These are phyloP conservation scores for Carnegiea gigantea DNA, from an alignment of 179 eudicot species.

Conservation along the genomic window DNA sequence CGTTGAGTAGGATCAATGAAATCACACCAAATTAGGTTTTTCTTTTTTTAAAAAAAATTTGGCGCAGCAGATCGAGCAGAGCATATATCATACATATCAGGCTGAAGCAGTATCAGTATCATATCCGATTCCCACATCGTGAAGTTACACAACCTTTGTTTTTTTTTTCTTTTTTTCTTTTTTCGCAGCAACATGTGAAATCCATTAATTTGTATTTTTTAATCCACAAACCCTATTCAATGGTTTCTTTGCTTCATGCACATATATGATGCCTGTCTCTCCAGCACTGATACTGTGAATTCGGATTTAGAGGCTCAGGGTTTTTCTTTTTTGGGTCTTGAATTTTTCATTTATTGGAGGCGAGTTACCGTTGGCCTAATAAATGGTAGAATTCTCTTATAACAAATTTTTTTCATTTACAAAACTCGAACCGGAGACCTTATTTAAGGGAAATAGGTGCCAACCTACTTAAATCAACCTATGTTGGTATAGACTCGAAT, in stretches of 20 bases:
- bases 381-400: too few species aligned
- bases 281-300: too few species aligned
- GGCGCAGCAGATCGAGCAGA: background rate
- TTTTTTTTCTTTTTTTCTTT: background rate
- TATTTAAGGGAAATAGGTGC: too few species aligned
- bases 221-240: background rate
- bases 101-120: background rate
- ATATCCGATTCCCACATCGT: background rate
- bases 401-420: too few species aligned
- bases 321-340: too few species aligned
- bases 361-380: too few species aligned
- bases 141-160: background rate
- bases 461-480: too few species aligned
- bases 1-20: conserved; percentile 17
- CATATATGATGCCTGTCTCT: background rate
- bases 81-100: background rate
- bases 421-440: too few species aligned
- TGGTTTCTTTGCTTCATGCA: background rate
- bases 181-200: background rate
- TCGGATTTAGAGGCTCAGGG: too few species aligned
- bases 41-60: too few species aligned
- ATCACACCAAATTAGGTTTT: conserved; percentile 7
- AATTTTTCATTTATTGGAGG: too few species aligned
- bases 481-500: too few species aligned
- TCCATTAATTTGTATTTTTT: background rate